These are phyloP conservation scores for Calonectria pteridis DNA, from an alignment of 2,329 filamentous ascomycete species.

Conservation along the genomic window DNA sequence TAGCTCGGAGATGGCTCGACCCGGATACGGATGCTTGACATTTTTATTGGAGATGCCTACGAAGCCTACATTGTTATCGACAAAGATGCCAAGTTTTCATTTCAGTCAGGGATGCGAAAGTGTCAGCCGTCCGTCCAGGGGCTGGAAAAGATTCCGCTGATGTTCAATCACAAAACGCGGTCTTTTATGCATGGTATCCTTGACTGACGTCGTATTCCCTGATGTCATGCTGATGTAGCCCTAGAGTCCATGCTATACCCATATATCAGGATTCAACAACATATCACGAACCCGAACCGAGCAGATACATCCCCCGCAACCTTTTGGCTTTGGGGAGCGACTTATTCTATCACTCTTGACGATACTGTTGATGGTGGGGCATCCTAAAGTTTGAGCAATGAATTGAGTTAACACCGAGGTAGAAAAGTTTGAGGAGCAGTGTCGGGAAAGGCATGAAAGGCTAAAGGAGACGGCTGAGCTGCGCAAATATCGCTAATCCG, in stretches of 20 bases:
- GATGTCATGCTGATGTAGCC: not conserved
- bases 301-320: not conserved
- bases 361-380: not conserved
- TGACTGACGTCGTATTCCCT: not conserved
- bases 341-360: not conserved
- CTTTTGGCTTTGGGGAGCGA: not conserved
- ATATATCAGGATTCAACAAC: not conserved
- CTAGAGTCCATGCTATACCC: not conserved
- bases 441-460: not conserved
- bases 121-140: not conserved
- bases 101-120: not conserved
- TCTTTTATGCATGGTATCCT: not conserved
- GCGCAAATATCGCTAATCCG: not conserved
- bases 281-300: not conserved
- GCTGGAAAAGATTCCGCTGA: not conserved
- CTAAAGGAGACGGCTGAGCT: not conserved
- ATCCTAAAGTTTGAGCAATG: not conserved
- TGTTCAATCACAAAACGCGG: not conserved
- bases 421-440: not conserved
- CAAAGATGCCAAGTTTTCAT: not conserved
- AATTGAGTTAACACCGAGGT: not conserved
- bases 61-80: not conserved
- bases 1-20: not conserved
- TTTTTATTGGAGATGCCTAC: not conserved
- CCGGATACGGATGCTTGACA: not conserved